Base-by-base conservation (phyloP, 2,329 filamentous ascomycete genomes). In the Xylariaceae sp. region DNA sequence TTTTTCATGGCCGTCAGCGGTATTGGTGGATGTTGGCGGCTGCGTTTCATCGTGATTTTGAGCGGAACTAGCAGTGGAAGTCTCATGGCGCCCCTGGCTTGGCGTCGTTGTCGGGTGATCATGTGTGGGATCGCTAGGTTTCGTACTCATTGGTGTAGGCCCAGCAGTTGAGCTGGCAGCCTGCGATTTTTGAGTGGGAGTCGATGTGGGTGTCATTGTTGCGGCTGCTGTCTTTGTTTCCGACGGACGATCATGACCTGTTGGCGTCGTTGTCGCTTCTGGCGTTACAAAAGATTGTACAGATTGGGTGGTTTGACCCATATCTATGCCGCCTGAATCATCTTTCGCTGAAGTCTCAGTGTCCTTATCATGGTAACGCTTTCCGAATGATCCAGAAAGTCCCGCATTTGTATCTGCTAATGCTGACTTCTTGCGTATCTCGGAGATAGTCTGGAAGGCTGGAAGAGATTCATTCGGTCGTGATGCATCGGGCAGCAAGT, bases 401-500 rank as follows among this genome's bases (percentile, higher is more conserved):
- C 15, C 15, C 8, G 3, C 35, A 15, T 16, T 11, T 15, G 23
- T 5, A 13, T 20, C 37, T 37, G 39, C 15, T 4, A 39, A 40
- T 5, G 37, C n/a, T 6, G 60, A 62, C 29, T 60, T 59, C 20
- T 44, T 47, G 7, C 50, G 54, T 36, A 65, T 59, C 41, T 60
- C 60, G 5, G 59, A 51, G 7, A 50, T 51, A 36, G 59, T 64
- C 23, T 59, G 48, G 21, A 51, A 45, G 5, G 13, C 16, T 36
- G 58, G 40, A 26, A 61, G 40, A 16, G 41, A 30, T 11, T 18
- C 16, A 16, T 42, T 16, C n/a, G 20, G 39, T 6, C 36, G 33
- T 23, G 61, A 61, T 10, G 49, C 56, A 16, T 65, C 48, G 13
- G 70, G 70, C 5, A 72, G 60, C 35, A 62, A 53, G 21, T 62